A percentile compares a stretch with the other conserved stretches of the same genome.
Evolutionary conservation across 140 eudicot species (phyloP).

Genomic region (Oenanthe javanica): DNA sequence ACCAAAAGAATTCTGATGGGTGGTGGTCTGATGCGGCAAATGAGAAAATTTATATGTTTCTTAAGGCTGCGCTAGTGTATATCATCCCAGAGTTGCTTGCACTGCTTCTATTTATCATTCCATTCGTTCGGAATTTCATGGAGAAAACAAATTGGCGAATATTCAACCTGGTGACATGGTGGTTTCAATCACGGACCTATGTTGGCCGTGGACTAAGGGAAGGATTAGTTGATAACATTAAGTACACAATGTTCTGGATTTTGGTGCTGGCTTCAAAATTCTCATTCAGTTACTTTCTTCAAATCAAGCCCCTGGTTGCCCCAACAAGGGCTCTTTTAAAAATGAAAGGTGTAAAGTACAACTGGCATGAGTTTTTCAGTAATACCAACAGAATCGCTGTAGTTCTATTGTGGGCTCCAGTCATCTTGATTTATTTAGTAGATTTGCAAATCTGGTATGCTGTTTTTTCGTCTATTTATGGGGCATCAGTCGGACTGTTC

Average conservation of each 20-base stretch:
- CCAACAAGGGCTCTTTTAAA: conserved; percentile 67
- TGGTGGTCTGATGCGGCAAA: conserved; percentile 65
- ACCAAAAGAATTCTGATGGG: conserved; percentile 49
- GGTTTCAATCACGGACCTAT: conserved; percentile 74
- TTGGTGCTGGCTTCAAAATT: conserved; percentile 61
- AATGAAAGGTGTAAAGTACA: conserved; percentile 18
- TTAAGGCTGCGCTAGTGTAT: conserved; percentile 60
- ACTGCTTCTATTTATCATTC: conserved; percentile 49
- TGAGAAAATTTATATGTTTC: conserved; percentile 48
- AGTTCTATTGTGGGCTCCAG: conserved; percentile 59
- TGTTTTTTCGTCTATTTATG: conserved; percentile 56
- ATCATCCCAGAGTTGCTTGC: conserved; percentile 74
- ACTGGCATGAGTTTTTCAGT: conserved; percentile 80
- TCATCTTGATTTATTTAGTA: conserved; percentile 64
- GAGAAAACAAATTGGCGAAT: conserved; percentile 52
- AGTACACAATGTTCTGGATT: conserved; percentile 78
- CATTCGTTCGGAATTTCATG: conserved; percentile 69
- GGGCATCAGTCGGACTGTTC: conserved; percentile 60
- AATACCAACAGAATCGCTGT: conserved; percentile 60
- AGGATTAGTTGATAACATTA: conserved; percentile 67
- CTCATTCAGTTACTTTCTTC: conserved; percentile 66
- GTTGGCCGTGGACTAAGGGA: conserved; percentile 86
- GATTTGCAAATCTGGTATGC: conserved; percentile 90
- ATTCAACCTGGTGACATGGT: conserved; percentile 68
- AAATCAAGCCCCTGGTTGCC: conserved; percentile 71